Conservation (phyloP, 75 land plant genomes). For the Sequoia sempervirens region DNA sequence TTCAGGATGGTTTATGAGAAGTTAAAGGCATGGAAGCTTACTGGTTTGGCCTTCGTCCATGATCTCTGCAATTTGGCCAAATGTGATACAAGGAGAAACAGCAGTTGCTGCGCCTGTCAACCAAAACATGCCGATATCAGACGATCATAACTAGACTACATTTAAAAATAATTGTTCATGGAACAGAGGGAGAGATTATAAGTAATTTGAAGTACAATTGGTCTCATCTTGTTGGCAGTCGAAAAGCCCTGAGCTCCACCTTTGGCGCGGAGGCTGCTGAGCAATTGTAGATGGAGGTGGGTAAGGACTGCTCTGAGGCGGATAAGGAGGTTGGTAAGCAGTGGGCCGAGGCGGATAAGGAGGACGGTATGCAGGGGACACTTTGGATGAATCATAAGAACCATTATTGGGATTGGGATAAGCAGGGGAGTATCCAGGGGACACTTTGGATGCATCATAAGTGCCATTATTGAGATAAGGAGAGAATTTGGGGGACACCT, state of each 20-base stretch:
- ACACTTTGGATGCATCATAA: neutral
- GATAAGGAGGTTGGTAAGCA: neutral
- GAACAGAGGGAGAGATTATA: too few species aligned
- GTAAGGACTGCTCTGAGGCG: neutral
- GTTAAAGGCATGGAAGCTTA: conserved; percentile 2
- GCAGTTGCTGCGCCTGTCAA: conserved; percentile 26
- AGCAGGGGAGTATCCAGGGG: neutral
- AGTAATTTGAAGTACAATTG: conserved; percentile 8
- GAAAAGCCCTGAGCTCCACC: conserved; percentile 20
- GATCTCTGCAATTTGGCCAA: conserved; percentile 36
- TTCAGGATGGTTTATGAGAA: too few species aligned
- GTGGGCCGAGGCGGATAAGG: neutral
- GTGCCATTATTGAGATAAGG: too few species aligned
- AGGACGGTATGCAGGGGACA: neutral
- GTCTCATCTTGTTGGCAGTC: conserved; percentile 14
- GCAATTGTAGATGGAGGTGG: neutral
- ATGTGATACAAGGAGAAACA: conserved; percentile 30
- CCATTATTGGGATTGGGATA: neutral
- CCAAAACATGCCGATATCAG: neutral
- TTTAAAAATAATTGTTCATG: too few species aligned
- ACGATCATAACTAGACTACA: too few species aligned
- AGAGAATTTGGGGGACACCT: too few species aligned
- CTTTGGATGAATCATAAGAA: neutral
- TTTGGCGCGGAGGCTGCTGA: neutral
- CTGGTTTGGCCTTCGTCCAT: conserved; percentile 23